Percentiles rank a stretch among this genome's conserved stretches.
Conservation (phyloP, 257 asterid species). For the Fraxinus cuspidata region DNA sequence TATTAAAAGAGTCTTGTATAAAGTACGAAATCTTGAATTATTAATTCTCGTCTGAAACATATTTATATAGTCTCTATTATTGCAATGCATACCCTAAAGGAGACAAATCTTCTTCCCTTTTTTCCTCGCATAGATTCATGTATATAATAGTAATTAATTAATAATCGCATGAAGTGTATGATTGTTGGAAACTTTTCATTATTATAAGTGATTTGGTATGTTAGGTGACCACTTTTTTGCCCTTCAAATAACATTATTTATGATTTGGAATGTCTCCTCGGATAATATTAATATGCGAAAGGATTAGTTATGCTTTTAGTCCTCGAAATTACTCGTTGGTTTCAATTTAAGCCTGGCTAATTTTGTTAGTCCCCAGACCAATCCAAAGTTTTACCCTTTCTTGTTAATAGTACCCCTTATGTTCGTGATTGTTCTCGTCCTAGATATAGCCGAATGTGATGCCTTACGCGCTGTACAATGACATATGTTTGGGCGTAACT, state of each 20-base stretch:
- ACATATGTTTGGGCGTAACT: too few species aligned
- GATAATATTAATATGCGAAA: not conserved
- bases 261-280: not conserved
- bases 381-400: not conserved
- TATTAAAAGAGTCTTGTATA: not conserved
- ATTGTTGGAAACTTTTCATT: not conserved
- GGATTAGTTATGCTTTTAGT: not conserved
- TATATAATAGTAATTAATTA: conserved; percentile 22
- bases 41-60: not conserved
- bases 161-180: conserved; percentile 17
- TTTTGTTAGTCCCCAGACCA: not conserved
- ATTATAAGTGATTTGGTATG: not conserved
- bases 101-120: conserved; percentile 34
- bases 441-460: too few species aligned
- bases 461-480: too few species aligned
- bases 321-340: not conserved
- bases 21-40: not conserved
- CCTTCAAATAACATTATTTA: conserved; percentile 1
- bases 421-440: too few species aligned
- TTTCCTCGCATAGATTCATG: conserved; percentile 32
- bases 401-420: not conserved
- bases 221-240: not conserved
- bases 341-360: not conserved
- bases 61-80: too few species aligned
- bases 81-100: conserved; percentile 27